phyloP scores from a whole-genome alignment of 2,329 filamentous ascomycete genomes.

The Ophioceras dolichostomum region DNA sequence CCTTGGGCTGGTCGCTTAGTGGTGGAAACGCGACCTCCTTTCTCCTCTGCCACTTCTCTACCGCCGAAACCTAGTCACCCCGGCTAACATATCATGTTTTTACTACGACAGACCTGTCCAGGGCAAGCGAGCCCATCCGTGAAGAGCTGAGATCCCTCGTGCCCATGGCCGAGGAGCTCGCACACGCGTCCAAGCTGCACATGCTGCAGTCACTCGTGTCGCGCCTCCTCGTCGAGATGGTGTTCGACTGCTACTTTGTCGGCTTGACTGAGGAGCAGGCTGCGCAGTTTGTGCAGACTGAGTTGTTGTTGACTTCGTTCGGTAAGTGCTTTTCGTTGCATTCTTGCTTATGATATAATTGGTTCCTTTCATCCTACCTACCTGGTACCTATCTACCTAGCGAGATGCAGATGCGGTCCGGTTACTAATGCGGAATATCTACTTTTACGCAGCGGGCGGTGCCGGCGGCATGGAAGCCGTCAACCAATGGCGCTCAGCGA shows the following conservation, averaged over 20 bases:
- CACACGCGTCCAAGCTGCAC: constrained; percentile 42
- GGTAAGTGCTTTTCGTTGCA: constrained; percentile 18
- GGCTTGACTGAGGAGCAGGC: constrained; percentile 45
- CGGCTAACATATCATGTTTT: too few species aligned
- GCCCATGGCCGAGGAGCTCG: constrained; percentile 44
- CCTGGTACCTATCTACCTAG: too few species aligned
- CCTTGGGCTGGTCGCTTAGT: too few species aligned
- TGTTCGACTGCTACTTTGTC: constrained; percentile 53
- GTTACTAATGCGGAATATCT: too few species aligned
- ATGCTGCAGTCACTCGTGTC: constrained; percentile 52
- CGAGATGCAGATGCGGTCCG: too few species aligned
- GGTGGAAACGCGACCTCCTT: too few species aligned
- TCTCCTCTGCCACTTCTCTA: constrained; percentile 5
- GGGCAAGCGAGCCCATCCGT: constrained; percentile 25
- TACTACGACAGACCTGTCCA: constrained; percentile 26
- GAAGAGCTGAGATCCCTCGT: constrained; percentile 34
- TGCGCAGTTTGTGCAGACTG: constrained; percentile 33
- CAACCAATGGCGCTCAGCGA: constrained; percentile 57
- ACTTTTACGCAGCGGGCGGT: too few species aligned
- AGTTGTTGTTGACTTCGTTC: constrained; percentile 29
- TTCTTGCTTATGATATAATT: neutral
- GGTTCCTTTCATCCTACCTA: constrained; percentile 4
- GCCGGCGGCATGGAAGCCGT: constrained; percentile 23
- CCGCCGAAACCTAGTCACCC: too few species aligned
- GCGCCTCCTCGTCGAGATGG: constrained; percentile 42